Evolutionary conservation across 768 basidiomycete species (phyloP).

Genomic region (Serendipita sp.): DNA sequence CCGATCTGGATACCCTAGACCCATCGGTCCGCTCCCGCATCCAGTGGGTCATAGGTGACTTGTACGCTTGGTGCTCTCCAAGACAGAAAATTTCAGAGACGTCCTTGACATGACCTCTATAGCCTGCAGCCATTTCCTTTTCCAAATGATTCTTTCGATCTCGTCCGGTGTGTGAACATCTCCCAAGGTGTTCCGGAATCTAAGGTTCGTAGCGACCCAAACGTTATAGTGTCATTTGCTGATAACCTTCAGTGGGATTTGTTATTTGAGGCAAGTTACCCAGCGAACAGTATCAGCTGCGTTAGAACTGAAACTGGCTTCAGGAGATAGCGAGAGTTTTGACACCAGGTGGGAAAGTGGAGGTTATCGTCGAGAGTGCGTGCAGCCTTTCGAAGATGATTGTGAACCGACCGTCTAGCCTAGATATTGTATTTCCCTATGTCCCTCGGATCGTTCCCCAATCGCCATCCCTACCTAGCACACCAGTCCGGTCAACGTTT

Average conservation of each 20-base stretch:
- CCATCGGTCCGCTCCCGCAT: background rate
- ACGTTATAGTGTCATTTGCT: too few species aligned
- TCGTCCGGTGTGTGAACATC: background rate
- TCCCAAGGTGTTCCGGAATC: background rate
- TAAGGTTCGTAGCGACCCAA: background rate
- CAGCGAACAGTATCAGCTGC: background rate
- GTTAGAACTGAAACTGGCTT: background rate
- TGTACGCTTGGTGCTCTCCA: background rate
- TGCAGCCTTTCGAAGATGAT: background rate
- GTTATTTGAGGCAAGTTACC: background rate
- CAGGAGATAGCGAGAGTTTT: conserved; percentile 3
- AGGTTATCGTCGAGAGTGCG: background rate
- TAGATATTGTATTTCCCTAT: conserved; percentile 5
- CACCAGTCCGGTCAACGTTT: background rate
- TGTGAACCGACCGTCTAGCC: background rate
- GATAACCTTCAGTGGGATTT: background rate
- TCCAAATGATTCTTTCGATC: background rate
- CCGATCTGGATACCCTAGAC: background rate
- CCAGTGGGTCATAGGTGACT: background rate
- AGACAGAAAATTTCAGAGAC: background rate
- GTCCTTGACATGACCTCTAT: background rate
- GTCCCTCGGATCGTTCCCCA: background rate
- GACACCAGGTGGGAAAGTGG: background rate
- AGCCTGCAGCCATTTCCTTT: background rate
- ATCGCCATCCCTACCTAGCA: background rate